phyloP scores from a whole-genome alignment of 2,329 filamentous ascomycete genomes.

The Nemania serpens region DNA sequence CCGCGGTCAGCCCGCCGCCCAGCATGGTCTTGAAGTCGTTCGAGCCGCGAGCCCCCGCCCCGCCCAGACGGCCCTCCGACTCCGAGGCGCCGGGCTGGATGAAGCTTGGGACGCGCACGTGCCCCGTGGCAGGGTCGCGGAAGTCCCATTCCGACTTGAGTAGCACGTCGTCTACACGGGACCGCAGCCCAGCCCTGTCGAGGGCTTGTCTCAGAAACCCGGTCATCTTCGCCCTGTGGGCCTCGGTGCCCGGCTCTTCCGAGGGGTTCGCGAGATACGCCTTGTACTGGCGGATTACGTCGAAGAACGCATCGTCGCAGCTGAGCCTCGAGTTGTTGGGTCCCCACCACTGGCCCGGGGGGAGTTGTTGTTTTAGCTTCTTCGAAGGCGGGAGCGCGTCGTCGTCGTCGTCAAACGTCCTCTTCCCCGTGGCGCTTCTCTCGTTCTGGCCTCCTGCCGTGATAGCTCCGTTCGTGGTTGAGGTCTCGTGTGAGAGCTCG shows the following conservation, averaged over 20 bases:
- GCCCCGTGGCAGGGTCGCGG: not conserved
- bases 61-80: not conserved
- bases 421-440: too few relatives aligned
- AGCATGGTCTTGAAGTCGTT: conserved; percentile 23
- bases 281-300: conserved; percentile 16
- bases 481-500: too few relatives aligned
- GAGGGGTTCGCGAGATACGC: conserved; percentile 14
- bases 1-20: conserved; percentile 19
- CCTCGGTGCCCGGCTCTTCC: not conserved
- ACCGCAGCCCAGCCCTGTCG: not conserved
- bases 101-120: not conserved
- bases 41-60: not conserved
- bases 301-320: conserved; percentile 14
- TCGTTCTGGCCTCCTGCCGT: too few relatives aligned
- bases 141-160: conserved; percentile 10
- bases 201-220: conserved; percentile 11
- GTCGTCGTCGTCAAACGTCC: not conserved
- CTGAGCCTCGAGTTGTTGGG: conserved; percentile 14
- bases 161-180: not conserved
- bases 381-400: not conserved
- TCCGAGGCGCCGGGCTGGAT: conserved; percentile 6
- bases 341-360: conserved; percentile 20
- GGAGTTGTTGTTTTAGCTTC: not conserved
- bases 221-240: not conserved
- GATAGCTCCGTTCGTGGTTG: too few relatives aligned